A percentile compares a stretch with the other conserved stretches of the same genome.
phyloP scores from a whole-genome alignment of 139 green algal species.

The Eudorina sp. region DNA sequence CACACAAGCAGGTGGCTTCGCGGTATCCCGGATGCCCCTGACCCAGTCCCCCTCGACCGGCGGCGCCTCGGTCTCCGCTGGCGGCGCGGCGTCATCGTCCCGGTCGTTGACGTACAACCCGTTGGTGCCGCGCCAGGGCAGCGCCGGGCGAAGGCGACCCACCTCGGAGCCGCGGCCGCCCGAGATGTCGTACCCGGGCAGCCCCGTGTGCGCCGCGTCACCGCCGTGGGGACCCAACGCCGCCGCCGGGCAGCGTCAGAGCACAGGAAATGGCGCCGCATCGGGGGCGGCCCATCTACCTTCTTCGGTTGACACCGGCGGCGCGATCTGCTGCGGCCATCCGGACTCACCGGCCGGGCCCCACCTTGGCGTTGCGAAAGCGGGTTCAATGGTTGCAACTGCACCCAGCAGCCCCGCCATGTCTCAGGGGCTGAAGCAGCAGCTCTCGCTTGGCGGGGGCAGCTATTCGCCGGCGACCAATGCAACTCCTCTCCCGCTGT shows the following conservation, averaged over 20 bases:
- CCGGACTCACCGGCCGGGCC: no score
- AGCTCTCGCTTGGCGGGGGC: no score
- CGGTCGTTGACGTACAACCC: neutral
- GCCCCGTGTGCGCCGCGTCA: neutral
- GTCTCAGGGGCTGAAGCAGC: no score
- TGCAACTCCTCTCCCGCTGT: no score
- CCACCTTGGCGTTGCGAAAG: no score
- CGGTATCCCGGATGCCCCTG: neutral
- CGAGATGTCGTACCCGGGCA: neutral
- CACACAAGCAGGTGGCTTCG: neutral
- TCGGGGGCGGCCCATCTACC: no score
- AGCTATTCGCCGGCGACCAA: no score
- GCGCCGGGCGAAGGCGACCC: neutral
- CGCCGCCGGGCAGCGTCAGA: neutral
- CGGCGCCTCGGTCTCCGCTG: neutral
- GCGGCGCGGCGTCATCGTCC: neutral
- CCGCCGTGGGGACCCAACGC: neutral
- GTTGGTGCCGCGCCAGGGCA: neutral
- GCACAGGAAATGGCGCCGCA: neutral
- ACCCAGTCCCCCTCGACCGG: neutral
- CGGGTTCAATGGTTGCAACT: no score
- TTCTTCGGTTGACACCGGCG: neutral
- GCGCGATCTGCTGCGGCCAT: no score
- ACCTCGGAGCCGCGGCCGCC: neutral
- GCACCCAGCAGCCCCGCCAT: no score